Base-by-base conservation (phyloP, 2,329 filamentous ascomycete genomes). In the Diaporthe sp. region DNA sequence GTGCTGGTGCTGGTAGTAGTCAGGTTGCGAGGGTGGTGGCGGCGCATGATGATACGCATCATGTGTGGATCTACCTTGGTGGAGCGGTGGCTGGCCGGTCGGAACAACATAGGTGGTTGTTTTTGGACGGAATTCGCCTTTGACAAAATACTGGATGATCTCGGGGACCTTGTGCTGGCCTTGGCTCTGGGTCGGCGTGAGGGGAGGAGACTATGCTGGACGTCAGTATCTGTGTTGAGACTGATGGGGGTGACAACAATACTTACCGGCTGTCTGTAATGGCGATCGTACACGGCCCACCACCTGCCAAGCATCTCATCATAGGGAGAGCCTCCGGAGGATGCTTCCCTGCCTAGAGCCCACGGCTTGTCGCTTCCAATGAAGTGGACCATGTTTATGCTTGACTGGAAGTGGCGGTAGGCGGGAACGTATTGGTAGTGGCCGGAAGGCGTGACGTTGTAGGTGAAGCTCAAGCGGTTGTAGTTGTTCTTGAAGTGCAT, bases 361-460 rank as follows among this genome's bases (percentile, higher is more conserved):
- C 97, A 99, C 0, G 97, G 97, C 86, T 99, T 99, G 74, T 94
- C 90, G 75, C 92, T 86, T 57, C 97, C 97, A 80, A 99, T 98
- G 84, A 98, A 99, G 85, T 99, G 97, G 37, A 98, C 93, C 87
- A 97, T 90, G 82, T 90, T 96, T 80, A 99, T 98, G 79, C 92
- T 94, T 65, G 94, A 94, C 85, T 97, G 94, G 84, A 97, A 98
- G 87, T 98, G 95, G 78, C 92, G 92, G 85, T 98, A 99, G 71
- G 97, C 97, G 17, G 97, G 97, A 74, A 98, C 90, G 85, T 98
- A 99, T 86, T 99, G 97, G 86, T 99, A 99, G 83, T 98, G 95
- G 34, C 94, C 96, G 77, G 95, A 98, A 1, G 97, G 97, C 0
- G 97, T 99, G 84, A 97, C 97, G 84, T 99, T 99, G 88, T 98